phyloP scores from a whole-genome alignment of 2,329 filamentous ascomycete genomes.

The Penicillium rolfsii region DNA sequence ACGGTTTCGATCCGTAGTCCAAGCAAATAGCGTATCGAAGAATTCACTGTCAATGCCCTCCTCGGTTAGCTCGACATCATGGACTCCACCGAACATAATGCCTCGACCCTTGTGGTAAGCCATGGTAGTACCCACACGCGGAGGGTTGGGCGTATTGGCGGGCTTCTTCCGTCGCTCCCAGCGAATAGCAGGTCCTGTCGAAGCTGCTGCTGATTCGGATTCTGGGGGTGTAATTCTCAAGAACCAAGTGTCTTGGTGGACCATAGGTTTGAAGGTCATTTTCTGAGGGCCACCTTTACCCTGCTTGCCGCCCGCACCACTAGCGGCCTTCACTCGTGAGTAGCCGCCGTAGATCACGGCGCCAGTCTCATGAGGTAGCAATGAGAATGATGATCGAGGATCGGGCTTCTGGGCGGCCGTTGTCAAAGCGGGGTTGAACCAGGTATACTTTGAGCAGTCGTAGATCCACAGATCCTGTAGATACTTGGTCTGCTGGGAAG shows the following conservation, averaged over 20 bases:
- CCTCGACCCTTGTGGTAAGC: conserved; percentile 90
- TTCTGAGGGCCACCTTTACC: conserved; percentile 64
- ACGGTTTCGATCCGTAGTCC: conserved; percentile 93
- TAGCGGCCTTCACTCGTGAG: conserved; percentile 79
- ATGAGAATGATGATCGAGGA: conserved; percentile 84
- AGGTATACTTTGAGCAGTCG: conserved; percentile 83
- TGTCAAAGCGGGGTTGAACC: conserved; percentile 76
- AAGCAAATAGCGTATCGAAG: conserved; percentile 88
- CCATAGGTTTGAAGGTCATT: conserved; percentile 79
- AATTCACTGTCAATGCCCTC: conserved; percentile 98
- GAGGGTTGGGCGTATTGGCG: conserved; percentile 80
- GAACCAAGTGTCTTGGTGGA: conserved; percentile 96
- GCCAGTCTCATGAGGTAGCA: conserved; percentile 86
- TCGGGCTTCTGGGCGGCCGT: conserved; percentile 85
- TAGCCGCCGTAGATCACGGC: conserved; percentile 93
- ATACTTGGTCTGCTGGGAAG: conserved; percentile 92
- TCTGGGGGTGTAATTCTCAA: conserved; percentile 76
- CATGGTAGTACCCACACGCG: conserved; percentile 90
- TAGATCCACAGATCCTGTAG: conserved; percentile 94
- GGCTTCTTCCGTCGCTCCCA: conserved; percentile 96
- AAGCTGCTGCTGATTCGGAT: conserved; percentile 65
- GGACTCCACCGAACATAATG: conserved; percentile 91
- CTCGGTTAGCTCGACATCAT: conserved; percentile 87
- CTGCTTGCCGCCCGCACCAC: conserved; percentile 58
- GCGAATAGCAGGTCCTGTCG: conserved; percentile 70